Conservation (phyloP, 441 rosid genomes). For the Croton setiger region DNA sequence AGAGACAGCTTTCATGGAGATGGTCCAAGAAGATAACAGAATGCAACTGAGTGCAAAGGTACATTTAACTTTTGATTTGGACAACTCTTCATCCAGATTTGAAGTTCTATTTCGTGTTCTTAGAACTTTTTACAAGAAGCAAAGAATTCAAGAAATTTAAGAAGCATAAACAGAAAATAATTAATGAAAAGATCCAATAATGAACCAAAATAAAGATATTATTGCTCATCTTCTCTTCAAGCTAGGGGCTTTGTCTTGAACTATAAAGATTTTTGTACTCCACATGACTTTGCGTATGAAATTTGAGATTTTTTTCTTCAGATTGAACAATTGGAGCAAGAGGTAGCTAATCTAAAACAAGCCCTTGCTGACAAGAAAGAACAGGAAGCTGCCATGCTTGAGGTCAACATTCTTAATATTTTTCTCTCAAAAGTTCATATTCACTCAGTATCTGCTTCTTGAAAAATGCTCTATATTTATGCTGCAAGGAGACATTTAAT, state of each 20-base stretch:
- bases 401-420: slow-evolving; percentile 43
- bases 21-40: slow-evolving; percentile 90
- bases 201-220: neutral
- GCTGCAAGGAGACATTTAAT: slow-evolving; percentile 14
- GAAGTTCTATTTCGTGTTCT: neutral
- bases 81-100: neutral
- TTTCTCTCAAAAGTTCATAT: slow-evolving; percentile 6
- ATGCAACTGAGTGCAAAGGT: slow-evolving; percentile 87
- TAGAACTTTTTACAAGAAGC: slow-evolving; percentile 5
- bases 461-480: slow-evolving; percentile 7
- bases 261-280: neutral
- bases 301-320: slow-evolving; percentile 32
- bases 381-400: slow-evolving; percentile 95
- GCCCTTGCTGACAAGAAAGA: slow-evolving; percentile 90
- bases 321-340: slow-evolving; percentile 89
- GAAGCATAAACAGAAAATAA: neutral
- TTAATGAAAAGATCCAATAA: neutral
- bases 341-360: slow-evolving; percentile 55
- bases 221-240: slow-evolving; percentile 8
- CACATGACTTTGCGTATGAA: slow-evolving; percentile 15
- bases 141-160: neutral
- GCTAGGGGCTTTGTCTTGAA: neutral
- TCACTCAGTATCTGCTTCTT: slow-evolving; percentile 1
- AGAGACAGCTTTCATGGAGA: slow-evolving; percentile 98
- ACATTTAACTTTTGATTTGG: slow-evolving; percentile 22